phyloP scores from a whole-genome alignment of 2,329 filamentous ascomycete genomes.

The Lizonia empirigonia region DNA sequence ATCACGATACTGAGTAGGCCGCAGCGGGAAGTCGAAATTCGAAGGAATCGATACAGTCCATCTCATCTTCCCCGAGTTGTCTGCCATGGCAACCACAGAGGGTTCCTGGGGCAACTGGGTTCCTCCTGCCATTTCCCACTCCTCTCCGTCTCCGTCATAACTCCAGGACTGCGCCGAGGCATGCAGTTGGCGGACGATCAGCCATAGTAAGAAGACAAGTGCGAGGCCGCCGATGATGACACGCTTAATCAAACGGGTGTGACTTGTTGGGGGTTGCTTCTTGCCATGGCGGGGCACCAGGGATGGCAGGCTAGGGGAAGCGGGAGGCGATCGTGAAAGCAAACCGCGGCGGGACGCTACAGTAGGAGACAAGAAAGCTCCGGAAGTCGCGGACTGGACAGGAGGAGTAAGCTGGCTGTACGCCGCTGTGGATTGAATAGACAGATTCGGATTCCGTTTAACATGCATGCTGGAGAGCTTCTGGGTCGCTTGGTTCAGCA shows the following conservation, averaged over 20 bases:
- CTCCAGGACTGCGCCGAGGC: slow-evolving; percentile 11
- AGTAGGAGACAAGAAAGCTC: slow-evolving; percentile 45
- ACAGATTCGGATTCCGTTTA: slow-evolving; percentile 54
- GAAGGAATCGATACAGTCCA: slow-evolving; percentile 85
- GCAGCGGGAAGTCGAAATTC: slow-evolving; percentile 69
- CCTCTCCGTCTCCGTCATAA: slow-evolving; percentile 43
- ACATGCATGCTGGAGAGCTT: slow-evolving; percentile 52
- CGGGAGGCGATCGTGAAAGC: slow-evolving; percentile 71
- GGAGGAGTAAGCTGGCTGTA: slow-evolving; percentile 44
- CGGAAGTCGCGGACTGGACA: slow-evolving; percentile 40
- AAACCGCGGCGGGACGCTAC: slow-evolving; percentile 56
- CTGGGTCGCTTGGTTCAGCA: slow-evolving; percentile 45
- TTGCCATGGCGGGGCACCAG: slow-evolving; percentile 70
- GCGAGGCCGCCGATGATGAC: slow-evolving; percentile 60
- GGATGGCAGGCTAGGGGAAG: slow-evolving; percentile 72
- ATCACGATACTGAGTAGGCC: slow-evolving; percentile 68
- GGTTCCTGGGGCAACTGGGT: slow-evolving; percentile 72
- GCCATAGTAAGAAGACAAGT: slow-evolving; percentile 58
- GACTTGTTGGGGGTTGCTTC: slow-evolving; percentile 60
- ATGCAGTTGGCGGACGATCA: slow-evolving; percentile 47
- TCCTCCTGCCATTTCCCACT: slow-evolving; percentile 71
- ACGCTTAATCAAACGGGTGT: slow-evolving; percentile 62
- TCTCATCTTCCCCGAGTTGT: slow-evolving; percentile 66
- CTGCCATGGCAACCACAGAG: slow-evolving; percentile 72
- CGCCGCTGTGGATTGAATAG: slow-evolving; percentile 50